Evolutionary conservation across 495 filamentous ascomycete genomes (phyloP).

Genomic region (Aspergillus nidulans): DNA sequence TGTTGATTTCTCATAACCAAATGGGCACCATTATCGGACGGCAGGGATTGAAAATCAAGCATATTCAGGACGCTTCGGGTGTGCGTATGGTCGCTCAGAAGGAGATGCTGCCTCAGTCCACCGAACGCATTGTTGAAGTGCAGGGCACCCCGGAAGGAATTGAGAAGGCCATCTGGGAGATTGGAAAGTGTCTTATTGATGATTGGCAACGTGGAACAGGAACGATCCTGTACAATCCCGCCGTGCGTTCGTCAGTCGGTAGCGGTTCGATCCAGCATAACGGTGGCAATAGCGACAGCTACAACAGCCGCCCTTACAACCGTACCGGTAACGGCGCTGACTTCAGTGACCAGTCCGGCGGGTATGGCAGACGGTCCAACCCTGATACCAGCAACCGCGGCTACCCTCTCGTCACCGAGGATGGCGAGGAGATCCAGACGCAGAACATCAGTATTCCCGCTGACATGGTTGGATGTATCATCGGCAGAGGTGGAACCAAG

Average conservation of each 20-base stretch:
- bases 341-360: slow-evolving; percentile 75
- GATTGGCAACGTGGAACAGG: slow-evolving; percentile 96
- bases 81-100: slow-evolving; percentile 99
- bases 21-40: slow-evolving; percentile 99
- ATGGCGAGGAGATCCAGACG: slow-evolving; percentile 95
- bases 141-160: slow-evolving; percentile 91
- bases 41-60: slow-evolving; percentile 96
- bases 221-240: slow-evolving; percentile 94
- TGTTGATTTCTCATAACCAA: slow-evolving; percentile 98
- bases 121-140: slow-evolving; percentile 96
- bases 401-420: slow-evolving; percentile 81
- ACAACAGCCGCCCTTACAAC: slow-evolving; percentile 71
- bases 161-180: slow-evolving; percentile 95
- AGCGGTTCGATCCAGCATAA: slow-evolving; percentile 23
- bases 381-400: slow-evolving; percentile 68
- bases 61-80: slow-evolving; percentile 94
- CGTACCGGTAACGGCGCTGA: slow-evolving; percentile 95
- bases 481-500: slow-evolving; percentile 88
- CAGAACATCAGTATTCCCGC: slow-evolving; percentile 99
- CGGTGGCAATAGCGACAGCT: slow-evolving; percentile 43
- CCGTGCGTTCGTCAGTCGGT: slow-evolving; percentile 69
- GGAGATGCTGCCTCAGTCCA: slow-evolving; percentile 98
- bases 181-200: slow-evolving; percentile 96
- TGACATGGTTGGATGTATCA: slow-evolving; percentile 99
- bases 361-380: slow-evolving; percentile 72